Evolutionary conservation across 1,139 yeast species (phyloP).

Genomic region (Eremothecium cymbalariae): DNA sequence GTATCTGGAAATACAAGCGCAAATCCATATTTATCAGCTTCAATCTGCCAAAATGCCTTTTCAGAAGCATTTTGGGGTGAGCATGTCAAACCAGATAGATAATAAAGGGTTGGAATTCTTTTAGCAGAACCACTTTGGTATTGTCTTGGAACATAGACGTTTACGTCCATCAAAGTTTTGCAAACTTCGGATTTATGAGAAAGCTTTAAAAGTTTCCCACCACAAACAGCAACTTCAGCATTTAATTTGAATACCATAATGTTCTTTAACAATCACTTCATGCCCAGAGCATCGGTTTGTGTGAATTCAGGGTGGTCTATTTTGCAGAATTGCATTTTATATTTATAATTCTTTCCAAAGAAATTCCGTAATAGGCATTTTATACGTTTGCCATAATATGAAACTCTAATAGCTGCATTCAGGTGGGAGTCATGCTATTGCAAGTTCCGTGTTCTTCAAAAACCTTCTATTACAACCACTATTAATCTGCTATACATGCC

Average conservation of each 20-base stretch:
- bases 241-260: conserved; percentile 46
- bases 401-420: no score
- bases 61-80: conserved; percentile 93
- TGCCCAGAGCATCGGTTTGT: no score
- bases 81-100: conserved; percentile 86
- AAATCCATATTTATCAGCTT: conserved; percentile 74
- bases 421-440: no score
- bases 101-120: conserved; percentile 63
- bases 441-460: no score
- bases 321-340: conserved; percentile 2
- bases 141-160: conserved; percentile 67
- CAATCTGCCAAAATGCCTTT: conserved; percentile 80
- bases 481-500: no score
- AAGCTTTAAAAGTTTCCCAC: conserved; percentile 69
- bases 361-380: no score
- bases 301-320: not conserved
- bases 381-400: no score
- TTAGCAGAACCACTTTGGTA: conserved; percentile 30
- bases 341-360: no score
- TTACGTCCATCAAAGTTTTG: conserved; percentile 72
- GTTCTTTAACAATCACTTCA: not conserved
- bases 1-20: conserved; percentile 94
- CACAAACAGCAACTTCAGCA: conserved; percentile 57
- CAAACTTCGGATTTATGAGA: conserved; percentile 62
- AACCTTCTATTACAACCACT: no score